phyloP scores from a whole-genome alignment of 768 basidiomycete species.

The Phanerochaete sordida region DNA sequence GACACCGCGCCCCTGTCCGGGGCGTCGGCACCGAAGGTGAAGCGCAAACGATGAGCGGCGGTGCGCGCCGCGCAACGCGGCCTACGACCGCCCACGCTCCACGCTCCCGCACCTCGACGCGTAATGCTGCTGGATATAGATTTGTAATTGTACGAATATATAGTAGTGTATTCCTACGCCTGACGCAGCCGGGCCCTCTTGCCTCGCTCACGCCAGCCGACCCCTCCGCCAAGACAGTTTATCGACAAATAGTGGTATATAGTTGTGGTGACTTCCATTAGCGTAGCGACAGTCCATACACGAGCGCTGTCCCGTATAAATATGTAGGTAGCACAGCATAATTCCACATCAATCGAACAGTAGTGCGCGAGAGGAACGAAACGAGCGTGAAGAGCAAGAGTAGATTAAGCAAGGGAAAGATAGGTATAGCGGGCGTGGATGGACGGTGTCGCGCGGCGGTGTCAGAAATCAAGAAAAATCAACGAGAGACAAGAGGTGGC shows the following conservation, averaged over 20 bases:
- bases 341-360: neutral
- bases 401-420: neutral
- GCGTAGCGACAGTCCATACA: constrained; percentile 5
- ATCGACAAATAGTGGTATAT: constrained; percentile 7
- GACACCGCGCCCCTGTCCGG: constrained; percentile 3
- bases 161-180: constrained; percentile 22
- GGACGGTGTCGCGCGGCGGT: too few relatives aligned
- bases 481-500: too few relatives aligned
- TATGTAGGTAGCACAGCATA: constrained; percentile 4
- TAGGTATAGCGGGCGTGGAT: neutral
- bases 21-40: constrained; percentile 18
- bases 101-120: too few relatives aligned
- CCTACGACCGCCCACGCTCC: neutral
- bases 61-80: neutral
- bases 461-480: too few relatives aligned
- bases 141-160: constrained; percentile 24
- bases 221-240: too few relatives aligned
- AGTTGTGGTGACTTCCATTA: neutral
- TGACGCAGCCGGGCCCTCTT: too few relatives aligned
- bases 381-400: neutral
- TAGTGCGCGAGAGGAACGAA: neutral
- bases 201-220: too few relatives aligned
- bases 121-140: constrained; percentile 11
- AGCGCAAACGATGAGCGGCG: constrained; percentile 25
- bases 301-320: constrained; percentile 11